phyloP scores from a whole-genome alignment of 2,329 filamentous ascomycete genomes.

The Fusarium musae region DNA sequence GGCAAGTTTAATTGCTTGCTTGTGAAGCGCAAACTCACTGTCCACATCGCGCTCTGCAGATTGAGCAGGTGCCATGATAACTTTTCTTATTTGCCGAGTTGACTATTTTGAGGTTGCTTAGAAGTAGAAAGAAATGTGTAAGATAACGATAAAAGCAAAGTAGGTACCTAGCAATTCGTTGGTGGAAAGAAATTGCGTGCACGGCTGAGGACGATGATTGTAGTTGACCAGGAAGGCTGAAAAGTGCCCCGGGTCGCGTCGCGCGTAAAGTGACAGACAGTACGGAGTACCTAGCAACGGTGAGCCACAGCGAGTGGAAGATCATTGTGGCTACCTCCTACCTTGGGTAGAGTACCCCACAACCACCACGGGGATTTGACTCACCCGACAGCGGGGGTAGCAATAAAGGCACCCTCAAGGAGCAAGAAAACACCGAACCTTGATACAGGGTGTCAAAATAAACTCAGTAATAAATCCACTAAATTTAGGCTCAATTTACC shows the following conservation, averaged over 20 bases:
- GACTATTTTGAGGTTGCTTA: not conserved
- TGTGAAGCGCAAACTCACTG: conserved; percentile 44
- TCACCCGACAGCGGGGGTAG: conserved; percentile 5
- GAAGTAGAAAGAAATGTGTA: not conserved
- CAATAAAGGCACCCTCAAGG: not conserved
- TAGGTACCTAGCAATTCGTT: conserved; percentile 1
- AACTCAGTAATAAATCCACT: no score
- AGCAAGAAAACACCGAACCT: no score
- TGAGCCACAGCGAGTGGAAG: conserved; percentile 30
- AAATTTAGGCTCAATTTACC: no score
- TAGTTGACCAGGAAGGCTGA: conserved; percentile 45
- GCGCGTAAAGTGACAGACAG: conserved; percentile 51
- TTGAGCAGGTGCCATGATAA: conserved; percentile 51
- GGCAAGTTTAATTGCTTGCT: conserved; percentile 5
- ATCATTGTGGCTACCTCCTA: conserved; percentile 17
- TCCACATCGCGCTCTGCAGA: conserved; percentile 51
- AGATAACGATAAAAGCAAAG: not conserved
- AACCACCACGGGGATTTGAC: conserved; percentile 32
- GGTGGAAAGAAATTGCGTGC: conserved; percentile 27
- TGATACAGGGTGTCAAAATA: no score
- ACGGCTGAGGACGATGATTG: conserved; percentile 34
- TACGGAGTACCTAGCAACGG: not conserved
- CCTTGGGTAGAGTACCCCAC: not conserved
- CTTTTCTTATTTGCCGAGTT: not conserved
- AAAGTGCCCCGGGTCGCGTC: conserved; percentile 46